phyloP scores from a whole-genome alignment of 441 rosid species.

The Mallotus repandus region DNA sequence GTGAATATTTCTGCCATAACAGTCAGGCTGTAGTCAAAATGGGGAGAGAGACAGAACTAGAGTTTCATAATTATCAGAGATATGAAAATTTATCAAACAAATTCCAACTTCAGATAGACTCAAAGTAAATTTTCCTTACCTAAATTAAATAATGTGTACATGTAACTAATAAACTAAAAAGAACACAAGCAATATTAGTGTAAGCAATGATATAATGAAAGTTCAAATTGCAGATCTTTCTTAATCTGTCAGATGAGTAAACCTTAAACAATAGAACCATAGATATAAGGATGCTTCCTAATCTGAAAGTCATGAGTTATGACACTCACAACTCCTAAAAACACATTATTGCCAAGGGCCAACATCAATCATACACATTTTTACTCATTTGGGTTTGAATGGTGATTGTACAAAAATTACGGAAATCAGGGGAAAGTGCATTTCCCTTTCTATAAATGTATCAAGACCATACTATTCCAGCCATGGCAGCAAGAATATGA shows the following conservation, averaged over 20 bases:
- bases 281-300: not conserved
- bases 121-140: not conserved
- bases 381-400: not conserved
- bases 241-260: not conserved
- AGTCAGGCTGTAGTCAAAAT: not conserved
- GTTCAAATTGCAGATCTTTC: not conserved
- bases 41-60: not conserved
- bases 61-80: not conserved
- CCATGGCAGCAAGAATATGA: slow-evolving; percentile 19
- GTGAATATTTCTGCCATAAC: not conserved
- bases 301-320: not conserved
- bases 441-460: slow-evolving; percentile 7
- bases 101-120: not conserved
- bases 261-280: not conserved
- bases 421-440: slow-evolving; percentile 6
- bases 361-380: not conserved
- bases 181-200: not conserved
- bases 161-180: not conserved
- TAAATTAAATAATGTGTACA: not conserved
- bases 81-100: not conserved
- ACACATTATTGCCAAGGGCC: not conserved
- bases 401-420: not conserved
- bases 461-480: slow-evolving; percentile 1
- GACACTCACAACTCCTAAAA: not conserved
- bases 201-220: not conserved